phyloP scores from a whole-genome alignment of 305 asterid species.

The Solanum aculeatissimum region DNA sequence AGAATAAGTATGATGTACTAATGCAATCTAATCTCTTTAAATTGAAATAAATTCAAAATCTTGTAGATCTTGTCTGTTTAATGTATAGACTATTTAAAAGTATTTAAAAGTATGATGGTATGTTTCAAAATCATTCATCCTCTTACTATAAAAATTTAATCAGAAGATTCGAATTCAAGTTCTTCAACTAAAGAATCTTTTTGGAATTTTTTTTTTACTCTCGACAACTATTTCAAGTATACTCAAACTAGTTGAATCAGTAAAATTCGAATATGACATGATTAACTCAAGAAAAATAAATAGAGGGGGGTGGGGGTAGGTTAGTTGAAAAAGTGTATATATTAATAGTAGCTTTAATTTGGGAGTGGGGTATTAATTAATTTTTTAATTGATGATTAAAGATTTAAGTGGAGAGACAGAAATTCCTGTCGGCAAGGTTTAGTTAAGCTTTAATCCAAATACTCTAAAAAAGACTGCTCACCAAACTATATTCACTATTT shows the following conservation, averaged over 20 bases:
- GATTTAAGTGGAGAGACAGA: slow-evolving; percentile 48
- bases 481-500: slow-evolving; percentile 33
- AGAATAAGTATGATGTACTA: background rate
- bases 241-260: background rate
- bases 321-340: background rate
- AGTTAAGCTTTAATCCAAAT: slow-evolving; percentile 18
- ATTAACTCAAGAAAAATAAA: background rate
- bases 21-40: background rate
- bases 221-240: accelerated
- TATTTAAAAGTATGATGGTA: too few relatives aligned
- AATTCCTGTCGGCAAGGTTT: slow-evolving; percentile 69
- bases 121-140: background rate
- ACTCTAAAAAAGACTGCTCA: slow-evolving; percentile 45
- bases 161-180: background rate
- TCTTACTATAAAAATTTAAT: background rate
- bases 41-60: background rate
- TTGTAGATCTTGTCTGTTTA: background rate
- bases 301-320: background rate
- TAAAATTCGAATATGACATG: background rate
- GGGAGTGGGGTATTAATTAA: slow-evolving; percentile 27
- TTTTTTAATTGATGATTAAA: slow-evolving; percentile 4
- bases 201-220: too few relatives aligned
- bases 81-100: too few relatives aligned
- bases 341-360: background rate
- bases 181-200: background rate